Percentiles rank a stretch among this genome's conserved stretches.
Conservation (phyloP, 176 grass and related monocot species). For the Phoenix dactylifera region DNA sequence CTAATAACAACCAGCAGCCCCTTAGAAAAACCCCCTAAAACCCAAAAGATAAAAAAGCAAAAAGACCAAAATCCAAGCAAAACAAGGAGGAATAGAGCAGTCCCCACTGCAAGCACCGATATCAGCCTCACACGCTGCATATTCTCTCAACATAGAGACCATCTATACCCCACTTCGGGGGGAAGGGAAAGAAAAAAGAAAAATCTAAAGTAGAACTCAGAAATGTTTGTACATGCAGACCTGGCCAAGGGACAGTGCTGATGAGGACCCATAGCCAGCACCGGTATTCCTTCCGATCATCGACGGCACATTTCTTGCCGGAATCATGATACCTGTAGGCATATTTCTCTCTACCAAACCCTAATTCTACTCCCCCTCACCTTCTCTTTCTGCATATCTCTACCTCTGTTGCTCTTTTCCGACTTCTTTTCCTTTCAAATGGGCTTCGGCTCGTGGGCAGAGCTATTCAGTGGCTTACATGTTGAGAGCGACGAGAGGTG, state of each 20-base stretch:
- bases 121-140: no score
- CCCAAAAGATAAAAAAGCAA: no score
- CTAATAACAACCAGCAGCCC: background rate
- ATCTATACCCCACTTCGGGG: no score
- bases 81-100: no score
- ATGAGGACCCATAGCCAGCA: slow-evolving; percentile 35
- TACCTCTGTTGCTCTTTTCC: background rate
- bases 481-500: no score
- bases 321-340: slow-evolving; percentile 77
- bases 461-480: no score
- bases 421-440: no score
- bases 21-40: background rate
- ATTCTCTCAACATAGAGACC: no score
- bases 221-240: slow-evolving; percentile 1
- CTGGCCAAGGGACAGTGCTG: slow-evolving; percentile 68
- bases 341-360: slow-evolving; percentile 28
- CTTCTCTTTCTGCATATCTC: slow-evolving; percentile 1
- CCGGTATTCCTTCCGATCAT: slow-evolving; percentile 52
- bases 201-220: background rate
- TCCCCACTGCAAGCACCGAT: no score
- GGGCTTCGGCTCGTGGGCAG: background rate
- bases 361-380: slow-evolving; percentile 5
- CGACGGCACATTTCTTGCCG: slow-evolving; percentile 49
- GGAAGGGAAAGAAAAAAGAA: background rate
- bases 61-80: no score